Percentiles rank a stretch among this genome's conserved stretches.
Conservation (phyloP, 805 yeast genomes). For the Metschnikowia proteae region DNA sequence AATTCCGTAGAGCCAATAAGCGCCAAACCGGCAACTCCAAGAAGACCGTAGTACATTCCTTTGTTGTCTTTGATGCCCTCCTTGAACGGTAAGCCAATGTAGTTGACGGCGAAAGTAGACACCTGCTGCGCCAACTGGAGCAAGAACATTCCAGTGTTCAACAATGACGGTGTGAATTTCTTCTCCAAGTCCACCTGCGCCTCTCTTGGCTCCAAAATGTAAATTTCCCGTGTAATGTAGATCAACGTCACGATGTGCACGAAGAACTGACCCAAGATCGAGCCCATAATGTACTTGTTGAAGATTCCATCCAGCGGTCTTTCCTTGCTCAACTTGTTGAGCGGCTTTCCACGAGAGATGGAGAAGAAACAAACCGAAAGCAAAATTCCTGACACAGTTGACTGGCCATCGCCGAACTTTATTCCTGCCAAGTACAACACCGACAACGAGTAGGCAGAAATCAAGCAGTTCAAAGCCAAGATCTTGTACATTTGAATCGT, state of each 20-base stretch:
- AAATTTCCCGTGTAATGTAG: slow-evolving; percentile 79
- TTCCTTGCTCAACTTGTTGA: slow-evolving; percentile 82
- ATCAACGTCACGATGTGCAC: slow-evolving; percentile 81
- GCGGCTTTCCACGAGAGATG: slow-evolving; percentile 88
- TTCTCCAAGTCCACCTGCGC: slow-evolving; percentile 88
- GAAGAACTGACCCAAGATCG: slow-evolving; percentile 94
- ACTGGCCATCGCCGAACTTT: slow-evolving; percentile 96
- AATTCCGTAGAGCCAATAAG: slow-evolving; percentile 91
- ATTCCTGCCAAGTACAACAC: slow-evolving; percentile 95
- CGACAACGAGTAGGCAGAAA: slow-evolving; percentile 92
- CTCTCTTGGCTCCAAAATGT: slow-evolving; percentile 86
- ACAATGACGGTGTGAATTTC: slow-evolving; percentile 79
- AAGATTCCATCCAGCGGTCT: slow-evolving; percentile 98
- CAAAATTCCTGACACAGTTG: slow-evolving; percentile 92
- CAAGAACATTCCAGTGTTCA: slow-evolving; percentile 94
- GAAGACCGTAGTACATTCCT: slow-evolving; percentile 94
- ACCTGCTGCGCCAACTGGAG: slow-evolving; percentile 95
- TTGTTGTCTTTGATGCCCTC: slow-evolving; percentile 85
- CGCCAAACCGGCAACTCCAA: slow-evolving; percentile 88
- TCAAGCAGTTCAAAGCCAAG: slow-evolving; percentile 92
- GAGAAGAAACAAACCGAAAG: slow-evolving; percentile 92
- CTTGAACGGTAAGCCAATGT: slow-evolving; percentile 95
- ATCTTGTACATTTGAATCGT: slow-evolving; percentile 99
- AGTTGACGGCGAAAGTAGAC: slow-evolving; percentile 95
- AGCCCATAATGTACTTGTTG: slow-evolving; percentile 94